Evolutionary conservation across 2,329 filamentous ascomycete species (phyloP).

Genomic region (Apiospora arundinis): DNA sequence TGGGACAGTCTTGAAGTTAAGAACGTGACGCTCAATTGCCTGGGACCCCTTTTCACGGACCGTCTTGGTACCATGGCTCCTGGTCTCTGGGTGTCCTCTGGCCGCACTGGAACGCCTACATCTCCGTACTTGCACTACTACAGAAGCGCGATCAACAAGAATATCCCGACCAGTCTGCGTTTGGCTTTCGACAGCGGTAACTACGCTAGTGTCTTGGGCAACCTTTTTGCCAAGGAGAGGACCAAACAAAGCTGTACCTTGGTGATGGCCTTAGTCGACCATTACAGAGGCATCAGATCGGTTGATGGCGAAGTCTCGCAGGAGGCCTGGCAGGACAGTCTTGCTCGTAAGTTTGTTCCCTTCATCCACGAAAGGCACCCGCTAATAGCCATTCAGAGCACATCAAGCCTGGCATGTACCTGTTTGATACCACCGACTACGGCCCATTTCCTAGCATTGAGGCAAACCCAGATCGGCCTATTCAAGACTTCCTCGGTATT

Average conservation of each 20-base stretch:
- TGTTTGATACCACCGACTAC: slow-evolving; percentile 57
- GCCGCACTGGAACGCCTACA: slow-evolving; percentile 36
- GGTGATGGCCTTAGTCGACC: slow-evolving; percentile 59
- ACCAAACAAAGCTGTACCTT: slow-evolving; percentile 58
- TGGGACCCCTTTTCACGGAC: slow-evolving; percentile 62
- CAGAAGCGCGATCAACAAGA: slow-evolving; percentile 46
- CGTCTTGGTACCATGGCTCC: slow-evolving; percentile 60
- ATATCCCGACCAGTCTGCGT: slow-evolving; percentile 48
- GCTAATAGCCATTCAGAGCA: slow-evolving; percentile 44
- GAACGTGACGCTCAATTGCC: slow-evolving; percentile 62
- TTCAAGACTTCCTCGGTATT: slow-evolving; percentile 53
- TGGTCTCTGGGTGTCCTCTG: slow-evolving; percentile 40
- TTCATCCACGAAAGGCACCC: background rate
- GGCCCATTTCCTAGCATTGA: slow-evolving; percentile 58
- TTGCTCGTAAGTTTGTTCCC: slow-evolving; percentile 50
- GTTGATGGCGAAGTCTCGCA: slow-evolving; percentile 46
- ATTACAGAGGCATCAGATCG: slow-evolving; percentile 52
- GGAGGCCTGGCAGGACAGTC: slow-evolving; percentile 49
- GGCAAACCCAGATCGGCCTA: slow-evolving; percentile 42
- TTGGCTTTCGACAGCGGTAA: slow-evolving; percentile 57
- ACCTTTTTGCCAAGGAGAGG: slow-evolving; percentile 51
- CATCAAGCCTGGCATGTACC: slow-evolving; percentile 44
- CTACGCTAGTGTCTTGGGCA: slow-evolving; percentile 57
- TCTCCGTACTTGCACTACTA: slow-evolving; percentile 55
- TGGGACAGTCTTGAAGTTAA: slow-evolving; percentile 62